Evolutionary conservation across 257 asterid genomes (phyloP).

Genomic region (Cruciata laevipes): DNA sequence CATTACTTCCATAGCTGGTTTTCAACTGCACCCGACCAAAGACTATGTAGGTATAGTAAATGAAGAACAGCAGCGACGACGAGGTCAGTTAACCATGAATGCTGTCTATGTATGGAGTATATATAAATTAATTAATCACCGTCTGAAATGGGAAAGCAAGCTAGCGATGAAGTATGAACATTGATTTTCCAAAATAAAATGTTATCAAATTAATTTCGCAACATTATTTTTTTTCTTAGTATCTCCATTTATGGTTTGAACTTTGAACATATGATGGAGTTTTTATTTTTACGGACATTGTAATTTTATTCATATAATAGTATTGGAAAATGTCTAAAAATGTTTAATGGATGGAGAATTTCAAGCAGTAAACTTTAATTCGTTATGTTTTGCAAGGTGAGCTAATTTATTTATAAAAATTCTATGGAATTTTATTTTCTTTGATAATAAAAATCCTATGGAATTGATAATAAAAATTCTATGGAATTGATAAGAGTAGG

Average conservation of each 20-base stretch:
- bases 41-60: background rate
- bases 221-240: background rate
- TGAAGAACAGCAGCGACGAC: background rate
- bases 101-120: background rate
- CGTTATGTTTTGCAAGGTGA: too few relatives aligned
- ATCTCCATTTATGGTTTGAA: background rate
- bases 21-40: background rate
- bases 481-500: too few relatives aligned
- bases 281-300: too few relatives aligned
- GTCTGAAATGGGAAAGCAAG: background rate
- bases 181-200: background rate
- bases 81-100: background rate
- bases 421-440: too few relatives aligned
- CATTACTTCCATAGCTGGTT: constrained; percentile 1
- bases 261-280: too few relatives aligned
- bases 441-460: too few relatives aligned
- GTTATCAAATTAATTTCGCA: background rate
- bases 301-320: too few relatives aligned
- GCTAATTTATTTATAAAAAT: too few relatives aligned
- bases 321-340: too few relatives aligned
- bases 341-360: too few relatives aligned
- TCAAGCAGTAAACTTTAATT: too few relatives aligned
- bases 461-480: too few relatives aligned
- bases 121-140: background rate
- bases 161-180: background rate